Base-by-base conservation (phyloP, 1,284 basidiomycete species). In the Neonothopanus nambi region DNA sequence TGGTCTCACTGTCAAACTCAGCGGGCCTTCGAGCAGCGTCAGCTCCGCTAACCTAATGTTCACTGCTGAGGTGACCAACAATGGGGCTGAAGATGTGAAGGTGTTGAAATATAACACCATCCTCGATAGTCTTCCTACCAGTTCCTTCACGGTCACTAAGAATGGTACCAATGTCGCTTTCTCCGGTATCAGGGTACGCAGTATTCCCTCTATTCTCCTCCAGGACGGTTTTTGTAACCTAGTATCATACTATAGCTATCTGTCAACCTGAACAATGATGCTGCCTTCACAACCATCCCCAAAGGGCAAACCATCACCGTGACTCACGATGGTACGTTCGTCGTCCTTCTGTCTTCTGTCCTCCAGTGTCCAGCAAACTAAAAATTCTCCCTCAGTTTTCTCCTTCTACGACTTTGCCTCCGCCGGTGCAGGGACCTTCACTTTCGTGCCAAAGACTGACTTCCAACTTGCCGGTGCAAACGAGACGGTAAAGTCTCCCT, bases 101-200 rank as follows among this genome's bases (percentile, higher is more conserved):
- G 62, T 75, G 48, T 67, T 75, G 62, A 74, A 72, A 57, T 74
- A 71, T 57, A 71, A 65, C 36, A 77, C 76, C 24, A 68, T 78
- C 54, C 69, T 78, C 50, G 77, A 79, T 51, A 63, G 70, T 36
- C 62, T 73, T 13, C 75, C 75, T 7, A 77, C 75, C 20, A 71
- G 68, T 60, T 76, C 75, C 4, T 78, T 79, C 65, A 63, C 61
- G 3, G 69, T 78, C 53, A 74, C 67, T 47, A 73, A 74, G 61
- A 69, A 71, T 54, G 73, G 70, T n/a, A 52, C 60, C 15, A 59
- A 59, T 4, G 71, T 76, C 41, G 52, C 67, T 24, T 78, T 78
- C 67, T 72, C 66, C 20, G 76, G 76, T 38, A 61, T 76, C 57
- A 74, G 74, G 68, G 71, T 76, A 48, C 37, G 2, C 7, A n/a